Evolutionary conservation across 2,329 filamentous ascomycete genomes (phyloP).

Genomic region (Fusarium albosuccineum): DNA sequence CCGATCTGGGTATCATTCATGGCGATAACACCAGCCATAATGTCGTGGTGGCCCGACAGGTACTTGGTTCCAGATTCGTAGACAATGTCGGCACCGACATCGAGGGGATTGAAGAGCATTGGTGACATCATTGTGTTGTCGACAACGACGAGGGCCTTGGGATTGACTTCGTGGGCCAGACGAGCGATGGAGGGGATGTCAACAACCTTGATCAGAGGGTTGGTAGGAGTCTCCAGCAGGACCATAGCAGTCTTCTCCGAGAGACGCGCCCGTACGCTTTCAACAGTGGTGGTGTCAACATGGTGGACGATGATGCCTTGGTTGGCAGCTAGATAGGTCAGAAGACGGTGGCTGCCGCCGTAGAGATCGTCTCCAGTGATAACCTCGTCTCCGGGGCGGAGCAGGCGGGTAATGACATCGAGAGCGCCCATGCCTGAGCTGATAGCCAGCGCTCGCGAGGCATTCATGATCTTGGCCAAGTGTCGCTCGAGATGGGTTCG

Average conservation of each 20-base stretch:
- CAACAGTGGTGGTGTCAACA: constrained; percentile 89
- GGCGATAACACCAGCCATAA: constrained; percentile 98
- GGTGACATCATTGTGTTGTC: constrained; percentile 99
- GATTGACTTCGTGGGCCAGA: constrained; percentile 81
- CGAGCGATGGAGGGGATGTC: constrained; percentile 86
- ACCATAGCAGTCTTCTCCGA: constrained; percentile 93
- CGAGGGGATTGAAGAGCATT: constrained; percentile 91
- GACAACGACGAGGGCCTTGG: constrained; percentile 85
- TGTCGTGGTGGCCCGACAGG: constrained; percentile 95
- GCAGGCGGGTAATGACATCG: constrained; percentile 92
- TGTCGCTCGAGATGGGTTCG: constrained; percentile 96
- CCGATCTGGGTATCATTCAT: constrained; percentile 85
- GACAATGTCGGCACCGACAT: constrained; percentile 93
- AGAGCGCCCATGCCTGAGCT: constrained; percentile 97
- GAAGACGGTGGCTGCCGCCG: constrained; percentile 91
- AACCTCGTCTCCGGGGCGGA: constrained; percentile 95
- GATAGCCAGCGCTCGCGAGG: constrained; percentile 89
- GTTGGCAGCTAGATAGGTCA: constrained; percentile 91
- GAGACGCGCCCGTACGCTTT: constrained; percentile 76
- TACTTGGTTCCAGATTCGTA: constrained; percentile 99
- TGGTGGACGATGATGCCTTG: constrained; percentile 95
- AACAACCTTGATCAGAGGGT: constrained; percentile 97
- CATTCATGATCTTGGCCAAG: constrained; percentile 99
- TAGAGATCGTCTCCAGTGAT: constrained; percentile 98
- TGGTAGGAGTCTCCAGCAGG: constrained; percentile 94